phyloP scores from a whole-genome alignment of 306 rosid genomes.

The Parietaria judaica region DNA sequence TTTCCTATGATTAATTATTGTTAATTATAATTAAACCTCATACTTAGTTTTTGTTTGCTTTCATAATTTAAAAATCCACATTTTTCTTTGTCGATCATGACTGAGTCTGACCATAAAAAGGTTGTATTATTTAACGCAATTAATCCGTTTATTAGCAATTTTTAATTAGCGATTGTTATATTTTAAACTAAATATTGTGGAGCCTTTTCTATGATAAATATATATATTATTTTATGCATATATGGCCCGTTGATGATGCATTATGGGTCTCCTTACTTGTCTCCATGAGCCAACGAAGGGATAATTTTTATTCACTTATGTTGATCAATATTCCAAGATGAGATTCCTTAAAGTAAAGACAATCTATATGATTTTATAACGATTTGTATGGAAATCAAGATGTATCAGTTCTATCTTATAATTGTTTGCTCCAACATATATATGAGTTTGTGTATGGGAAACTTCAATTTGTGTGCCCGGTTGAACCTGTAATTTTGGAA shows the following conservation, averaged over 20 bases:
- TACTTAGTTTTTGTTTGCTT: no score
- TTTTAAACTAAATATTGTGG: neutral
- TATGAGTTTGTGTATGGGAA: no score
- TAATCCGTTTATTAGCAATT: no score
- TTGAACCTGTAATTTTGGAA: no score
- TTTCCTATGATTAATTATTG: no score
- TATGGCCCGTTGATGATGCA: conserved; percentile 8
- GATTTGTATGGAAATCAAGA: neutral
- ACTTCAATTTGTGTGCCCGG: no score
- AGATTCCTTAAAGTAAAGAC: neutral
- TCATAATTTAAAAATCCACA: no score
- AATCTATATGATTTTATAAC: neutral
- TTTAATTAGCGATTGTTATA: no score
- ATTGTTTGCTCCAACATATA: neutral
- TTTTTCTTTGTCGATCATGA: no score
- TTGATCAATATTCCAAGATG: neutral
- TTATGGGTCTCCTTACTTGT: conserved; percentile 8
- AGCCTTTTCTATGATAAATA: neutral
- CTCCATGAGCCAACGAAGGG: neutral
- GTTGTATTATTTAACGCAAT: no score
- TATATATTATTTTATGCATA: neutral
- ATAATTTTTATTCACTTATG: neutral
- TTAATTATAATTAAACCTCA: no score
- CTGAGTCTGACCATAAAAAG: no score
- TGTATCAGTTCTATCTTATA: neutral